Conservation (phyloP, 306 rosid genomes). For the Canavalia gladiata region DNA sequence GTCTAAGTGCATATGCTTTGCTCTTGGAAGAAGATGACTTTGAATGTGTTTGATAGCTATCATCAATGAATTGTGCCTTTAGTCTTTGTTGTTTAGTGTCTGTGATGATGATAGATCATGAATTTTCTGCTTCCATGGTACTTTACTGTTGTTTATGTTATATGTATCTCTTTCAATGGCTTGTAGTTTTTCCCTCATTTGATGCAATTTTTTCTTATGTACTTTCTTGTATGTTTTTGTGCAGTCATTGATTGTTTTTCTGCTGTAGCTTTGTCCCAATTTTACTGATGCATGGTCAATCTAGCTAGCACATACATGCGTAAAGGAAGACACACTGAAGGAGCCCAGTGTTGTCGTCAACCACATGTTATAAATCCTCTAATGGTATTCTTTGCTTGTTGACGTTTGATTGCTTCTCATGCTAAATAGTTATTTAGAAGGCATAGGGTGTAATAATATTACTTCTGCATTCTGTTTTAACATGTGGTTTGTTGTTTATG, state of each 20-base stretch:
- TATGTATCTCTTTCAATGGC: not conserved
- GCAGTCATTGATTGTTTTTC: constrained; percentile 39
- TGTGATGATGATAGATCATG: not conserved
- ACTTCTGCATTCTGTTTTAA: constrained; percentile 6
- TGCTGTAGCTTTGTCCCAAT: constrained; percentile 89
- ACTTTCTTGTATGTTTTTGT: constrained; percentile 16
- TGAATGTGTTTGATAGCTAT: not conserved
- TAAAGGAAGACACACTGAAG: constrained; percentile 93
- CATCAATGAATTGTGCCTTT: not conserved
- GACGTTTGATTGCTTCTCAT: constrained; percentile 16
- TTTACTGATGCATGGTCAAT: constrained; percentile 99
- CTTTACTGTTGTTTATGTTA: constrained; percentile 3
- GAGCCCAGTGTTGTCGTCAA: constrained; percentile 98
- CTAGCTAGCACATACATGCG: constrained; percentile 98
- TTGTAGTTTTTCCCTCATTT: not conserved
- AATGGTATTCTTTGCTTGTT: constrained; percentile 63
- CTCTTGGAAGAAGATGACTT: not conserved
- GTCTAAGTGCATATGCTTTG: not conserved
- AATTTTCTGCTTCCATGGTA: constrained; percentile 15
- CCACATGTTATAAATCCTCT: constrained; percentile 92
- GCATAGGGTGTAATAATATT: constrained; percentile 9
- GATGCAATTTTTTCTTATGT: no score
- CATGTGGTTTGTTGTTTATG: constrained; percentile 11
- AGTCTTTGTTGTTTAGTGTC: not conserved
- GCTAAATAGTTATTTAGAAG: constrained; percentile 10